Percentiles rank a stretch among this genome's conserved stretches.
phyloP scores from a whole-genome alignment of 139 green algal species.

The Trebouxia sp. region DNA sequence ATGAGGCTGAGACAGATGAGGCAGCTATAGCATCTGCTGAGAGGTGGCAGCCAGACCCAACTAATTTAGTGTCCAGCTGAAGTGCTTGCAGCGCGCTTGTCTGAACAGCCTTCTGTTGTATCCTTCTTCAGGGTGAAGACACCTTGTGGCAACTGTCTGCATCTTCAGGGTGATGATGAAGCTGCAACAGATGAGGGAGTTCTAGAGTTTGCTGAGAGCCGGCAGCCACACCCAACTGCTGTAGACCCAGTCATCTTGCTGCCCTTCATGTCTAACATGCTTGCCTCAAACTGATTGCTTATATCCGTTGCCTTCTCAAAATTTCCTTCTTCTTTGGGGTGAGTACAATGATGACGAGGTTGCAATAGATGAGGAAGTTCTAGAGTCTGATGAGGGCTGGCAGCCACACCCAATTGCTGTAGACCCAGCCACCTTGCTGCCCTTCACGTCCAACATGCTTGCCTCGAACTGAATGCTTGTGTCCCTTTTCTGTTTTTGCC shows the following conservation, averaged over 20 bases:
- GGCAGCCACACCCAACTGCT: constrained; percentile 49
- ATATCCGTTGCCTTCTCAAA: no score
- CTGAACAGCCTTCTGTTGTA: no score
- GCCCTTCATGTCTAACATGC: no score
- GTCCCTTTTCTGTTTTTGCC: no score
- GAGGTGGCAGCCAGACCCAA: constrained; percentile 47
- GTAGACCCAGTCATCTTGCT: no score
- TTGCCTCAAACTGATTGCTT: no score
- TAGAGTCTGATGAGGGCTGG: constrained; percentile 39
- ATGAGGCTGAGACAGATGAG: constrained; percentile 27
- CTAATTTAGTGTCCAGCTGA: constrained; percentile 33
- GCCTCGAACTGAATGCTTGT: no score
- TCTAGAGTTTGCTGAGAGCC: constrained; percentile 29
- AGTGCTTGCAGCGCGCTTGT: constrained; percentile 10
- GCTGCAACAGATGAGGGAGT: constrained; percentile 33
- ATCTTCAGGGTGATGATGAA: constrained; percentile 13
- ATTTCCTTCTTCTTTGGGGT: no score
- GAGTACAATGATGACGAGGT: constrained; percentile 8
- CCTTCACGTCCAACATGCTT: no score
- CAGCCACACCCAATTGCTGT: constrained; percentile 46
- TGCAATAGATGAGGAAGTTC: constrained; percentile 30
- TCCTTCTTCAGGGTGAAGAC: neutral
- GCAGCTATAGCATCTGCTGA: constrained; percentile 34
- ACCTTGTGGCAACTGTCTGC: no score
- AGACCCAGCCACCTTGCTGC: no score